These are phyloP conservation scores for Geoglossum cookeanum DNA, from an alignment of 2,329 filamentous ascomycete species.

Conservation along the genomic window DNA sequence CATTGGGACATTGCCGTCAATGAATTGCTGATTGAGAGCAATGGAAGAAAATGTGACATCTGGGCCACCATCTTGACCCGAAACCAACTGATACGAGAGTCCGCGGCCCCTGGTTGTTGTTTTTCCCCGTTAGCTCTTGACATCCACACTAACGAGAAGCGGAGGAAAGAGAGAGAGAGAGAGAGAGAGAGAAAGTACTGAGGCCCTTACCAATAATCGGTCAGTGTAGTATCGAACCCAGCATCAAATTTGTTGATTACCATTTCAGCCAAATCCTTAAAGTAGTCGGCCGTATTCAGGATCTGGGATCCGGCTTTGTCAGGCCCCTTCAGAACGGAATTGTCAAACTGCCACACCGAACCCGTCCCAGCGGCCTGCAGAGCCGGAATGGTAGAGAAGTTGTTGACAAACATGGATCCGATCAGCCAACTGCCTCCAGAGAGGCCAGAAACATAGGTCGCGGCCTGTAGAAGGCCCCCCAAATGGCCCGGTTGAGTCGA, in stretches of 20 bases:
- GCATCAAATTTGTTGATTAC: slow-evolving; percentile 43
- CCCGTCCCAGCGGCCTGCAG: slow-evolving; percentile 31
- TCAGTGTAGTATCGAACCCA: slow-evolving; percentile 51
- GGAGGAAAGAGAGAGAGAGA: background rate
- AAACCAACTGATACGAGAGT: slow-evolving; percentile 66
- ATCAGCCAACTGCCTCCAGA: slow-evolving; percentile 75
- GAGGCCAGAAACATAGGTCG: slow-evolving; percentile 64
- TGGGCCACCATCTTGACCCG: slow-evolving; percentile 53
- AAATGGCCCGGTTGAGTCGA: slow-evolving; percentile 46
- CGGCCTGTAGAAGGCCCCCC: slow-evolving; percentile 60
- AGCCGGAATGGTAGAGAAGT: slow-evolving; percentile 50
- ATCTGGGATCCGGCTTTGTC: slow-evolving; percentile 30
- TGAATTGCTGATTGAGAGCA: slow-evolving; percentile 42
- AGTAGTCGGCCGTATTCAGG: slow-evolving; percentile 42
- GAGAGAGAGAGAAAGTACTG: too few species aligned
- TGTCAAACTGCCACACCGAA: slow-evolving; percentile 42
- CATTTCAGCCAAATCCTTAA: slow-evolving; percentile 34
- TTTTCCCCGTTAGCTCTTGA: background rate
- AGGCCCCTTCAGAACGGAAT: slow-evolving; percentile 42
- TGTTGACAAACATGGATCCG: slow-evolving; percentile 59
- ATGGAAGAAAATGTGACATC: slow-evolving; percentile 71
- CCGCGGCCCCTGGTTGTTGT: slow-evolving; percentile 38
- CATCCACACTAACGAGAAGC: background rate
- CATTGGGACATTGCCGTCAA: slow-evolving; percentile 43
- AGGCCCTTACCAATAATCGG: slow-evolving; percentile 52